These are phyloP conservation scores for Magnusiomyces magnusii DNA, from an alignment of 1,139 yeast species.

Conservation along the genomic window DNA sequence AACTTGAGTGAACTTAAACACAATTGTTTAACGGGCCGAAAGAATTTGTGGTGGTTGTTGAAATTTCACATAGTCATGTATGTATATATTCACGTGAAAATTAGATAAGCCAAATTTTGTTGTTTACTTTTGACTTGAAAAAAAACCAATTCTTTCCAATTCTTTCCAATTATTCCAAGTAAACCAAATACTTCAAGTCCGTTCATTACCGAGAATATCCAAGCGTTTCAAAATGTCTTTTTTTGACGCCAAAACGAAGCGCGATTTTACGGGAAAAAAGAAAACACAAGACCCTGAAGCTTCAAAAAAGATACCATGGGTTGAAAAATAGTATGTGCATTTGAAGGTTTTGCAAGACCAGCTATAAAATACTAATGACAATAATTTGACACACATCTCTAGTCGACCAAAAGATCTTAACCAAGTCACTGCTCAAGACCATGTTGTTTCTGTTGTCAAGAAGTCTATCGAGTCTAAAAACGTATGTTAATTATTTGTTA, in stretches of 20 bases:
- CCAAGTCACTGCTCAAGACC: slow-evolving; percentile 89
- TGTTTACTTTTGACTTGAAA: background rate
- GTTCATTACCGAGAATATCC: no score
- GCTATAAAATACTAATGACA: background rate
- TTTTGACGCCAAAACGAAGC: slow-evolving; percentile 15
- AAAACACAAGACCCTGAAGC: slow-evolving; percentile 1
- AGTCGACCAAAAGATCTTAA: slow-evolving; percentile 72
- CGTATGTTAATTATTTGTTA: slow-evolving; percentile 20
- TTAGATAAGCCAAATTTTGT: background rate
- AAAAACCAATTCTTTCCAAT: background rate
- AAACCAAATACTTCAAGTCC: no score
- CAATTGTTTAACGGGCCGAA: background rate
- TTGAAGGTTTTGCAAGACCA: background rate
- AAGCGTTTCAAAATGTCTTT: slow-evolving; percentile 15
- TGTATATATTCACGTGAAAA: background rate
- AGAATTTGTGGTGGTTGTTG: background rate
- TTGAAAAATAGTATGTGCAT: slow-evolving; percentile 54
- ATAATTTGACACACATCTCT: slow-evolving; percentile 1
- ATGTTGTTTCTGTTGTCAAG: slow-evolving; percentile 78
- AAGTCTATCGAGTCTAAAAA: slow-evolving; percentile 73
- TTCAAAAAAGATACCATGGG: slow-evolving; percentile 47
- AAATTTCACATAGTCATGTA: background rate
- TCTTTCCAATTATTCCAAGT: no score
- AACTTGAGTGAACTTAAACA: background rate
- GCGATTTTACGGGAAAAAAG: slow-evolving; percentile 11